Base-by-base conservation (phyloP, 352 stramenopile species). In the Nothophytophthora sp. region DNA sequence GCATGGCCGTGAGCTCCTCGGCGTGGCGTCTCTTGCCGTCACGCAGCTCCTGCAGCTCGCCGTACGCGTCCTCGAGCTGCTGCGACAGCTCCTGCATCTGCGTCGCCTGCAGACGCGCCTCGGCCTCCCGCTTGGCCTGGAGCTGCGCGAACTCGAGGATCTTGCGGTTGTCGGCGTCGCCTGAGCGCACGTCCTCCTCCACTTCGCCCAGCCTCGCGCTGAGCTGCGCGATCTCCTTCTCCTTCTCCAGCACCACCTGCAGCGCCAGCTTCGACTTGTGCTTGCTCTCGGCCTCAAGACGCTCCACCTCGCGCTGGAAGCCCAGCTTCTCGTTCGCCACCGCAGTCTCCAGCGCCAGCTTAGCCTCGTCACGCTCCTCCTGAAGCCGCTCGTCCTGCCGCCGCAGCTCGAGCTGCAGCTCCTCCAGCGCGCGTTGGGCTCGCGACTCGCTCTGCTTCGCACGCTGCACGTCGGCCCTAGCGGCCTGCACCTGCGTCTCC, bases 121-220 rank as follows among this genome's bases (percentile, higher is more conserved):
- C 76, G 11, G 78, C 76, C 24, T 96, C 86, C 6, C 86, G 75
- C 22, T 85, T 92, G 4, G 86, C 86, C 58, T 96, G 86, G 33
- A 94, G 61, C 50, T 92, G 80, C 0, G 86, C 86, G 38, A 93
- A 84, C 44, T 95, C 84, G 36, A 96, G 83, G 36, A 96, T 96
- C 44, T 92, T 92, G 29, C 86, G 84, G 54, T 94, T 83, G 43
- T 92, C 86, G 1, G 85, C 81, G 30, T 88, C 85, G 16, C 86
- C 86, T 2, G 78, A 90, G 3, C 82, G 81, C 39, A 95, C 85
- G 29, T 96, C 86, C 55, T 95, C 82, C 52, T 96, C 84, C 13
- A 96, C 38, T 36, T 90, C 74, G 2, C 65, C 44, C 6, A 95
- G 73, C 15, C 82, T 71, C 9, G 60, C 72, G 11, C 66, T 67